Conservation (phyloP, 179 eudicot genomes). For the Beta lomatogona region DNA sequence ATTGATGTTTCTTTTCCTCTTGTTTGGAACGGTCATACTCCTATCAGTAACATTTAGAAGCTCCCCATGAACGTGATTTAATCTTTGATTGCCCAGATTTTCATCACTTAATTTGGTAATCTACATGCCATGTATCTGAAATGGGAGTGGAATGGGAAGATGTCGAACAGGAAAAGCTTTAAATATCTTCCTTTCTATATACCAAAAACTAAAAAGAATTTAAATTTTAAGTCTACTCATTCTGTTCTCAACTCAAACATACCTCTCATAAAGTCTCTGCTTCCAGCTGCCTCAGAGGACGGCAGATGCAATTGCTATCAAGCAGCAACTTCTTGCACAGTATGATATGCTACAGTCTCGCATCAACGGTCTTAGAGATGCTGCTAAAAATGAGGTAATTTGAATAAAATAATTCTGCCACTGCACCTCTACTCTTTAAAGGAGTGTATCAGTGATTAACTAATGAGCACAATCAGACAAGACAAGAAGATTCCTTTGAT, state of each 20-base stretch:
- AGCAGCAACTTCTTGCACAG: slow-evolving; percentile 89
- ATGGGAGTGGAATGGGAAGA: background rate
- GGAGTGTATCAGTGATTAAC: background rate
- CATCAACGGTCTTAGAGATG: slow-evolving; percentile 71
- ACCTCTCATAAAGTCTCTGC: slow-evolving; percentile 14
- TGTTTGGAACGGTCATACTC: background rate
- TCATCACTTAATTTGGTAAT: background rate
- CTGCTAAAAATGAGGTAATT: slow-evolving; percentile 91
- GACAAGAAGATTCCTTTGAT: background rate
- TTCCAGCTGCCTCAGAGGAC: slow-evolving; percentile 71
- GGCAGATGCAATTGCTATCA: slow-evolving; percentile 61
- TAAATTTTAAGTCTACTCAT: background rate
- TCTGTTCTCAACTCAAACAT: background rate
- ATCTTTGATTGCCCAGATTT: background rate
- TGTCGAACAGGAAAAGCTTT: background rate
- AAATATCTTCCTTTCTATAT: background rate
- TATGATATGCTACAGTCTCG: slow-evolving; percentile 91
- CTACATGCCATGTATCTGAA: background rate
- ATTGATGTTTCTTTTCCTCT: background rate
- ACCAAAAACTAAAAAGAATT: background rate
- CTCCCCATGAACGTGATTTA: too few species aligned
- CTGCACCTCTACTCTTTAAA: background rate
- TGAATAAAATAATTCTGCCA: background rate
- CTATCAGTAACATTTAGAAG: background rate
- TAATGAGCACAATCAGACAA: background rate